These are phyloP conservation scores for Trichoderma polysporum DNA, from an alignment of 2,329 filamentous ascomycete species.

Conservation along the genomic window DNA sequence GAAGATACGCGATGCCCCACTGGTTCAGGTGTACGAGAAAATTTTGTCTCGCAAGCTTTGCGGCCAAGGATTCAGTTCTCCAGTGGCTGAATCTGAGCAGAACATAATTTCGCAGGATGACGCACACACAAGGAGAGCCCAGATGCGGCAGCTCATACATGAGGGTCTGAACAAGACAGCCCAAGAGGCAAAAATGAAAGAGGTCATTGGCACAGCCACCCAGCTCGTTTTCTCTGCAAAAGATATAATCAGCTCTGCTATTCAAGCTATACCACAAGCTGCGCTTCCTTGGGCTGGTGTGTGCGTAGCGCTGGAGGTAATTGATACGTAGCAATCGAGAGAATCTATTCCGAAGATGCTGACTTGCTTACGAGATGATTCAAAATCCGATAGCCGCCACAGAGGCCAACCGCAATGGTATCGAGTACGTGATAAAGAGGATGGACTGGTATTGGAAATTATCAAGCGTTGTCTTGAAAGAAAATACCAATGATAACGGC, in stretches of 20 bases:
- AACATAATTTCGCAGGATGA: constrained; percentile 16
- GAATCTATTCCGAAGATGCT: background rate
- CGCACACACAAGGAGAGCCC: constrained; percentile 13
- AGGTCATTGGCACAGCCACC: constrained; percentile 27
- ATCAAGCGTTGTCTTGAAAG: constrained; percentile 30
- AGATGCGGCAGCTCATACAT: constrained; percentile 35
- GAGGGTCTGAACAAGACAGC: constrained; percentile 32
- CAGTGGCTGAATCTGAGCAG: background rate
- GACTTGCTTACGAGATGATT: constrained; percentile 29
- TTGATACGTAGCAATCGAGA: background rate
- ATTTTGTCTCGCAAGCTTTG: constrained; percentile 23
- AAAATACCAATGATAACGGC: constrained; percentile 18
- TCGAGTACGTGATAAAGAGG: constrained; percentile 36
- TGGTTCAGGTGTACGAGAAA: constrained; percentile 27
- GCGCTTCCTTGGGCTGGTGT: constrained; percentile 40
- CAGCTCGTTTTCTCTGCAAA: constrained; percentile 5
- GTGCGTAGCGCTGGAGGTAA: constrained; percentile 36
- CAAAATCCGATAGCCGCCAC: constrained; percentile 31
- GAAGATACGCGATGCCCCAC: constrained; percentile 20
- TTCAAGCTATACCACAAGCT: constrained; percentile 34
- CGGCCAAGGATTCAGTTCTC: background rate
- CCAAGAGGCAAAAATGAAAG: constrained; percentile 28
- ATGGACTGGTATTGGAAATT: constrained; percentile 43
- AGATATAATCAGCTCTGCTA: constrained; percentile 9
- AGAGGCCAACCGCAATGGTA: constrained; percentile 35